Evolutionary conservation across 202 grass and related monocot genomes (phyloP), one percentile per base, ranked within the genome.

Genomic region (Eragrostis tef): DNA sequence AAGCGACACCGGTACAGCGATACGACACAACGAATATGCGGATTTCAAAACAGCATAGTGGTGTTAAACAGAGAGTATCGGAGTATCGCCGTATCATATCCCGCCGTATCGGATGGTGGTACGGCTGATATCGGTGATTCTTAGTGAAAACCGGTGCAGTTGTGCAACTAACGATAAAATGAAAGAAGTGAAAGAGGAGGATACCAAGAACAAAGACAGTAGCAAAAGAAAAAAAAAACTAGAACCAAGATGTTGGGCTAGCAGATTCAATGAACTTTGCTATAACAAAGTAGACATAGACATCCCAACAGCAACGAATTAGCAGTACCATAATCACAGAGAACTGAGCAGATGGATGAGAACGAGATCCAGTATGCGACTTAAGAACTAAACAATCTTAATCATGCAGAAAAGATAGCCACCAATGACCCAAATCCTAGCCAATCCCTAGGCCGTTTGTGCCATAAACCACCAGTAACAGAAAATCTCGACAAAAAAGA

Each of bases 401-500:
- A 50, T 50, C 47, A 13, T 39, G 22, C 34, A 70, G 8, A 20
- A 2, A 70, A 71, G 53, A 57, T 0, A 24, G 39, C 15, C 29
- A 47, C 67, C 46, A 73, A 36, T 61, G 2, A 67, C 44, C 24
- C 31, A 56, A 83, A 68, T 78, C 66, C 59, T 59, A 61, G 41
- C 41, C 27, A 46, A 41, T 66, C 67, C 57, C 64, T 29, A 8
- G 22, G 63, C 8, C 19, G 9, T 36, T 42, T 16, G 36, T 3
- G n/a, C 22, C 49, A 27, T 24, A 62, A 68, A 78, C 66, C 51
- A 52, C 42, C 14, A 27, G 51, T 19, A 73, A 62, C 59, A 42
- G 24, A 22, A 79, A 73, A 86, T 79, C 49, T 53, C 1, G 27
- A 34, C 44, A 74, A 74, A 10, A 68, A 86, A 51, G 6, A 41